Percentiles rank a stretch among this genome's conserved stretches.
Conservation (phyloP, 192 early-diverging fungal species). For the Lobosporangium transversale region DNA sequence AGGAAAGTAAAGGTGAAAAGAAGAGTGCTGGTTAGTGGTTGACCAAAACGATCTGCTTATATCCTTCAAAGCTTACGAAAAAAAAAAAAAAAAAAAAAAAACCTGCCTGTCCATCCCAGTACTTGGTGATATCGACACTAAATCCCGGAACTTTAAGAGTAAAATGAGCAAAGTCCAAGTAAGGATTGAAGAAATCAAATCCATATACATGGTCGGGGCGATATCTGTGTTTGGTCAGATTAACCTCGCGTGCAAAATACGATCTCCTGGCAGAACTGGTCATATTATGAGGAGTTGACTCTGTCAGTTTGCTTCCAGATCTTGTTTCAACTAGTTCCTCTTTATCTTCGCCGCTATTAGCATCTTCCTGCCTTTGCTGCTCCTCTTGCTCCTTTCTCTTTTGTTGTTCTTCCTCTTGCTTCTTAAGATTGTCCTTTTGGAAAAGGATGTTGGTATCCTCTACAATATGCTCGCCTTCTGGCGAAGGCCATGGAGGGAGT, state of each 20-base stretch:
- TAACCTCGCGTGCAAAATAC: slow-evolving; percentile 61
- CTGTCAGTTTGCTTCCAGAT: slow-evolving; percentile 5
- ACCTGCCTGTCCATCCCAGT: slow-evolving; percentile 74
- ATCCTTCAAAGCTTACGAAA: too few species aligned
- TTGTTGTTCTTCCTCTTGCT: slow-evolving; percentile 16
- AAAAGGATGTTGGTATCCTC: slow-evolving; percentile 34
- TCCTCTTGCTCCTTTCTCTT: slow-evolving; percentile 5
- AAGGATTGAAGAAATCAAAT: slow-evolving; percentile 73
- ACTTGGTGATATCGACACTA: slow-evolving; percentile 57
- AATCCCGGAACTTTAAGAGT: slow-evolving; percentile 58
- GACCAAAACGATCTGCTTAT: too few species aligned
- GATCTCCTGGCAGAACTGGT: slow-evolving; percentile 58
- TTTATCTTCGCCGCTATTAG: slow-evolving; percentile 6
- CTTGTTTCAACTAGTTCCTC: slow-evolving; percentile 14
- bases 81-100: too few species aligned
- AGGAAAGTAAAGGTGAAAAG: neutral
- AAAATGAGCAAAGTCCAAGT: slow-evolving; percentile 60
- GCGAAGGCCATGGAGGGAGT: slow-evolving; percentile 56
- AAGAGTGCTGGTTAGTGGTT: too few species aligned
- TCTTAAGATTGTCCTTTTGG: neutral
- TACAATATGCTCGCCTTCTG: slow-evolving; percentile 49
- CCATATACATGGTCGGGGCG: slow-evolving; percentile 76
- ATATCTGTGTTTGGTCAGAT: slow-evolving; percentile 60
- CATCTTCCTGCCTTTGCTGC: neutral
- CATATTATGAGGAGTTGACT: slow-evolving; percentile 20